phyloP scores from a whole-genome alignment of 257 asterid genomes.

The Plectranthus barbatus region DNA sequence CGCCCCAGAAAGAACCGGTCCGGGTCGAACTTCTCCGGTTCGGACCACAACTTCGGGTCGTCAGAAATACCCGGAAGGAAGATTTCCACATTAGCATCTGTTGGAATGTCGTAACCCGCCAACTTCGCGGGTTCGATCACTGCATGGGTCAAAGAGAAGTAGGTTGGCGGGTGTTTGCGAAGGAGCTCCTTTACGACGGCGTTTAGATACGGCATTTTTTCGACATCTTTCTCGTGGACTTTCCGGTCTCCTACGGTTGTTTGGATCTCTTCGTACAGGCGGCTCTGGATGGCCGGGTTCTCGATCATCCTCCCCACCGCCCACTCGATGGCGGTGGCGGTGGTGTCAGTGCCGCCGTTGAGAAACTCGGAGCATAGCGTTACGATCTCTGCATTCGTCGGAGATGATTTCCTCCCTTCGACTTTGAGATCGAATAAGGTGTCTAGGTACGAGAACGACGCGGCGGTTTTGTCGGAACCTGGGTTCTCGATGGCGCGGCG shows the following conservation, averaged over 20 bases:
- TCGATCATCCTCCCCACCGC: slow-evolving; percentile 70
- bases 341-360: slow-evolving; percentile 94
- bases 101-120: slow-evolving; percentile 75
- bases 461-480: slow-evolving; percentile 41
- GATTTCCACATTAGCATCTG: slow-evolving; percentile 56
- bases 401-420: slow-evolving; percentile 64
- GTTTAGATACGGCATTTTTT: slow-evolving; percentile 63
- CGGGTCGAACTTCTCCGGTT: too few relatives aligned
- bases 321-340: slow-evolving; percentile 88
- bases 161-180: slow-evolving; percentile 86
- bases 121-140: slow-evolving; percentile 62
- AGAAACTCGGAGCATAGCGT: slow-evolving; percentile 75
- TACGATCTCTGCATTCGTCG: slow-evolving; percentile 53
- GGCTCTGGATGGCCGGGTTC: slow-evolving; percentile 52
- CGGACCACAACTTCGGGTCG: slow-evolving; percentile 69
- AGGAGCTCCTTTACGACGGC: slow-evolving; percentile 74
- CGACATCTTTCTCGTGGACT: slow-evolving; percentile 69
- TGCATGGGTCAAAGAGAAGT: slow-evolving; percentile 60
- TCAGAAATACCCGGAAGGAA: slow-evolving; percentile 54
- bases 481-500: slow-evolving; percentile 44
- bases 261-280: slow-evolving; percentile 54
- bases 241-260: slow-evolving; percentile 38
- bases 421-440: slow-evolving; percentile 62
- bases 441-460: slow-evolving; percentile 67
- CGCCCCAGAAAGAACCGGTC: slow-evolving; percentile 45